phyloP scores from a whole-genome alignment of 148 eudicot species.

The Nepenthes mirabilis region DNA sequence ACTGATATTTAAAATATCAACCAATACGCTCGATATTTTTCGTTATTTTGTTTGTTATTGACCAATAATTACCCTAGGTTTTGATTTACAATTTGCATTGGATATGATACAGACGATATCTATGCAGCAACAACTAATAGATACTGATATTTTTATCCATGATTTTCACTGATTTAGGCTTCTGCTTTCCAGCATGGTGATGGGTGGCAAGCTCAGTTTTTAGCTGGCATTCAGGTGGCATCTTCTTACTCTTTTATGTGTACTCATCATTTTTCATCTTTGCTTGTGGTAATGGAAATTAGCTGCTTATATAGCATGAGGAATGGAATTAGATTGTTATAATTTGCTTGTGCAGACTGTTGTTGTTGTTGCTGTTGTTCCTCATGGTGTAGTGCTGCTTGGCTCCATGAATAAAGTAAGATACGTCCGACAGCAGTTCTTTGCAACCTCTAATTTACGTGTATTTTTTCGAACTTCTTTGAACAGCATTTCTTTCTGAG shows the following conservation, averaged over 20 bases:
- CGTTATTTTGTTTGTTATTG: no score
- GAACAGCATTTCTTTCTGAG: no score
- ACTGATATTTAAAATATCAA: no score
- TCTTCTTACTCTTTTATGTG: constrained; percentile 3
- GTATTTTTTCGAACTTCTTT: neutral
- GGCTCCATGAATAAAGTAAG: constrained; percentile 75
- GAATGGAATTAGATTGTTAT: neutral
- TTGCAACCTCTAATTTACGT: neutral
- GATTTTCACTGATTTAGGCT: neutral
- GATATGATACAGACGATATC: no score
- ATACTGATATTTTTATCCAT: no score
- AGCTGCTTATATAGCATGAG: no score
- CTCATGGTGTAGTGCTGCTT: constrained; percentile 70
- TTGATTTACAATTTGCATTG: no score
- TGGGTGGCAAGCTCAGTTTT: constrained; percentile 72
- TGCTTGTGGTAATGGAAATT: no score
- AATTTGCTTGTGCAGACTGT: constrained; percentile 45
- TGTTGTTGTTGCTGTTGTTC: constrained; percentile 52
- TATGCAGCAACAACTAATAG: no score
- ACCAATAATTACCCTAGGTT: no score
- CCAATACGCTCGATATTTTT: no score
- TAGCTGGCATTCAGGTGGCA: constrained; percentile 71
- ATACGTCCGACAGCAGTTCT: neutral
- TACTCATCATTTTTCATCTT: no score
- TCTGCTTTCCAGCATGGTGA: constrained; percentile 37